Evolutionary conservation across 1,284 basidiomycete species (phyloP).

Genomic region (Ustilago nuda): DNA sequence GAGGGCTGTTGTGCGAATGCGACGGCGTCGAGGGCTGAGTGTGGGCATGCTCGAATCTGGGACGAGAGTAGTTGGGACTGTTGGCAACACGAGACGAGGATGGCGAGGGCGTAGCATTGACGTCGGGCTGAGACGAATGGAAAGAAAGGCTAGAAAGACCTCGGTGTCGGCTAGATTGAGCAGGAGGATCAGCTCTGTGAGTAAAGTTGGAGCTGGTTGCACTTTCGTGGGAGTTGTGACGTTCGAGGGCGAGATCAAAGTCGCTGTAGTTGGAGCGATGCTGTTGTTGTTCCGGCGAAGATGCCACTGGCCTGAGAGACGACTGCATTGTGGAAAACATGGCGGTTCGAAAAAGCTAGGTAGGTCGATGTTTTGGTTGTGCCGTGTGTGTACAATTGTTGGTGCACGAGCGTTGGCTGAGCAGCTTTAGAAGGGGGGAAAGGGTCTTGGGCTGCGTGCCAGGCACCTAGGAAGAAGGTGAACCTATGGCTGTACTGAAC

Average conservation of each 20-base stretch:
- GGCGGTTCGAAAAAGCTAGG: neutral
- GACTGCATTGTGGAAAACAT: conserved; percentile 33
- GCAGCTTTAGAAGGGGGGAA: neutral
- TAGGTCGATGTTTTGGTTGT: neutral
- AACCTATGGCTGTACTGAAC: conserved; percentile 17
- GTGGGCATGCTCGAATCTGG: conserved; percentile 25
- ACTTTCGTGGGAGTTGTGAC: conserved; percentile 42
- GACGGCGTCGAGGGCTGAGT: conserved; percentile 29
- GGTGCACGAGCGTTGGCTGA: neutral
- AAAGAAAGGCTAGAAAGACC: conserved; percentile 24
- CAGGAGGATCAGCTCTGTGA: conserved; percentile 22
- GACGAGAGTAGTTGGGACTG: conserved; percentile 26
- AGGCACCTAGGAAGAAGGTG: conserved; percentile 13
- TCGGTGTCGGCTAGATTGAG: conserved; percentile 6
- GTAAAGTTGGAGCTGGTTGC: conserved; percentile 45
- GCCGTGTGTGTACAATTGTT: neutral
- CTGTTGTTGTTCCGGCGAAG: conserved; percentile 27
- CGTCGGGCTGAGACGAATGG: conserved; percentile 35
- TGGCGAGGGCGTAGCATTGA: conserved; percentile 21
- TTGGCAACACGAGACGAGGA: conserved; percentile 19
- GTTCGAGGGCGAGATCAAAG: conserved; percentile 21
- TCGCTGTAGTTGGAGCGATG: conserved; percentile 16
- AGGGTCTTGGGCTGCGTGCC: neutral
- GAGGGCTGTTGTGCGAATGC: conserved; percentile 9
- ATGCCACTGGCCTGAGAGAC: conserved; percentile 7